Conservation (phyloP, 768 basidiomycete species). For the Cytidiella melzeri region DNA sequence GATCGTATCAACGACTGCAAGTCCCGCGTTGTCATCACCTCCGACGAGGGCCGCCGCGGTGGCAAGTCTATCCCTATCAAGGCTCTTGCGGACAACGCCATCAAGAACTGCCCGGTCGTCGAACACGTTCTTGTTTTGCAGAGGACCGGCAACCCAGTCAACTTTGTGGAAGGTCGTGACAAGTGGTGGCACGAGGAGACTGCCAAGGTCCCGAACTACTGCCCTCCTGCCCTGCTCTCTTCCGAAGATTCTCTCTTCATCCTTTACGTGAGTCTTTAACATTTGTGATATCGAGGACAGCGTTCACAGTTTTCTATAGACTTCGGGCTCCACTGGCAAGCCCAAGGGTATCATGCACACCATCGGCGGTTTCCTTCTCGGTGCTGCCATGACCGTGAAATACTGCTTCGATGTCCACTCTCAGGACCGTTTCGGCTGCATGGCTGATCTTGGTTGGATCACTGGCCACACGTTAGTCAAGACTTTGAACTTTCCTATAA, state of each 20-base stretch:
- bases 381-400: conserved; percentile 87
- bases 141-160: conserved; percentile 77
- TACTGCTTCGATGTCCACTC: conserved; percentile 97
- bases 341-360: conserved; percentile 96
- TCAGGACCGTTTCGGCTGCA: conserved; percentile 91
- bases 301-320: conserved; percentile 38
- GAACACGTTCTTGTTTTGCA: conserved; percentile 86
- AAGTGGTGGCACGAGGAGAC: conserved; percentile 96
- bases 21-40: conserved; percentile 83
- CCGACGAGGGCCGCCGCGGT: conserved; percentile 89
- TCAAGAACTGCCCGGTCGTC: conserved; percentile 76
- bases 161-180: conserved; percentile 80
- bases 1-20: conserved; percentile 88
- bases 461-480: conserved; percentile 75
- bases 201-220: conserved; percentile 77
- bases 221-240: conserved; percentile 79
- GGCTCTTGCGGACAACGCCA: conserved; percentile 84
- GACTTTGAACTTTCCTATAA: background rate
- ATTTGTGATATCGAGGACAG: background rate
- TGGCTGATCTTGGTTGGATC: conserved; percentile 99
- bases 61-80: conserved; percentile 94
- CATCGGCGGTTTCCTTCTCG: conserved; percentile 83
- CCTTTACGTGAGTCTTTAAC: conserved; percentile 72
- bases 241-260: conserved; percentile 96
- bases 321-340: conserved; percentile 89